Conservation (phyloP, 148 eudicot genomes). For the Dianthus caryophyllus region DNA sequence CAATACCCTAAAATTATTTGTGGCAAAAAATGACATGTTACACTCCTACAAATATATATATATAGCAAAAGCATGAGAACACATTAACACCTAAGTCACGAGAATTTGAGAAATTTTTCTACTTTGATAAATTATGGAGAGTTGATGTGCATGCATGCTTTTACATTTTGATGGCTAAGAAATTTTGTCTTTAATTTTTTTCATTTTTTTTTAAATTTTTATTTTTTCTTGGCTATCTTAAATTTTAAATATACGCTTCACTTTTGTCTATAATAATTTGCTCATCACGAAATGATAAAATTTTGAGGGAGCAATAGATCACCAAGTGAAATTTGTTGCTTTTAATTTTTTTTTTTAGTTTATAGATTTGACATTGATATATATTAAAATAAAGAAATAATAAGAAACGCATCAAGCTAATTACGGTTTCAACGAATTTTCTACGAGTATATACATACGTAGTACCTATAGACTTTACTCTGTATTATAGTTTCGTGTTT, state of each 20-base stretch:
- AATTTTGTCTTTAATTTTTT: not conserved
- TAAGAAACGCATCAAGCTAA: too few relatives aligned
- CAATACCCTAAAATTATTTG: too few relatives aligned
- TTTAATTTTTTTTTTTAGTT: not conserved
- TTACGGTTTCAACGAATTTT: too few relatives aligned
- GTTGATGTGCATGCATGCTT: not conserved
- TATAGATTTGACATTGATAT: not conserved
- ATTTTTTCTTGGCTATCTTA: not conserved
- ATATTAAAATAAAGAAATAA: not conserved
- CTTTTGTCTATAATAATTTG: not conserved
- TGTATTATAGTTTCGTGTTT: too few relatives aligned
- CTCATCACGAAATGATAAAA: not conserved
- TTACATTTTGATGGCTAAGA: not conserved
- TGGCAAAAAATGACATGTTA: too few relatives aligned
- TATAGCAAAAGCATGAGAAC: too few relatives aligned
- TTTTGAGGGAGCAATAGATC: not conserved
- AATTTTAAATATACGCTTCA: not conserved
- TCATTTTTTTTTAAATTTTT: not conserved
- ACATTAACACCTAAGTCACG: slow-evolving; percentile 8
- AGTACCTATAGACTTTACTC: too few relatives aligned
- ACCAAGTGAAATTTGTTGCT: not conserved
- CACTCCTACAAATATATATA: too few relatives aligned
- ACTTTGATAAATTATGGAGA: not conserved
- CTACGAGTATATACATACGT: too few relatives aligned
- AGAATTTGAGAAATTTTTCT: not conserved